phyloP scores from a whole-genome alignment of 257 asterid species.

The Datura wrightii region DNA sequence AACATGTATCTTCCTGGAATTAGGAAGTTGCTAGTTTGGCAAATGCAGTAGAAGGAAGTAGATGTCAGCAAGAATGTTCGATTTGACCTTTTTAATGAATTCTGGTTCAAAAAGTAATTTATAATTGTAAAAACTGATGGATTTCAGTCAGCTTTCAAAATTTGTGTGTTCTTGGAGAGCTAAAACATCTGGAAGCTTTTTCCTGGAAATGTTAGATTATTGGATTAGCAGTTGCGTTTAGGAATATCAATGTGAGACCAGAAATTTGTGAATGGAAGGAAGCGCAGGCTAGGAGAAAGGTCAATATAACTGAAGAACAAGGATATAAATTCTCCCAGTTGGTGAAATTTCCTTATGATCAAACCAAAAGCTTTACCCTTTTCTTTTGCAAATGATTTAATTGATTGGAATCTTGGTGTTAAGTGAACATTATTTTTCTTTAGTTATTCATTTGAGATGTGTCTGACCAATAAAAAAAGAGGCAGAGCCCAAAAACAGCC shows the following conservation, averaged over 20 bases:
- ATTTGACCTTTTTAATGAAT: not conserved
- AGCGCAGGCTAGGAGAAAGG: not conserved
- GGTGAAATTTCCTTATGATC: not conserved
- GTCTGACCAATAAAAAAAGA: not conserved
- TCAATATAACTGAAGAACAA: not conserved
- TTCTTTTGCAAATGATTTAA: not conserved
- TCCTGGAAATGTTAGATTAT: constrained; percentile 7
- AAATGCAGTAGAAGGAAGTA: not conserved
- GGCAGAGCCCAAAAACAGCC: not conserved
- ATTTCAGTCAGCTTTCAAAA: not conserved
- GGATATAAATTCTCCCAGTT: not conserved
- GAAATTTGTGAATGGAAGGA: not conserved
- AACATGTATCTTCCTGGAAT: not conserved
- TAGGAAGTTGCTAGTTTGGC: not conserved
- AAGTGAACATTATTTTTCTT: not conserved
- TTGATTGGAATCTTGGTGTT: not conserved
- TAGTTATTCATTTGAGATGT: not conserved
- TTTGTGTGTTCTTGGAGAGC: not conserved
- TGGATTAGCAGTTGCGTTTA: not conserved
- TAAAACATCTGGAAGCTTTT: not conserved
- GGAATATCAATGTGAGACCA: not conserved
- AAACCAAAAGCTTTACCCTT: not conserved
- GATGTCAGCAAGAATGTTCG: not conserved
- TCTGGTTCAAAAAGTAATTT: not conserved
- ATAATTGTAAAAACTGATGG: not conserved